Conservation (phyloP, 106 monocot species). For the Alisma plantagoaquatica region DNA sequence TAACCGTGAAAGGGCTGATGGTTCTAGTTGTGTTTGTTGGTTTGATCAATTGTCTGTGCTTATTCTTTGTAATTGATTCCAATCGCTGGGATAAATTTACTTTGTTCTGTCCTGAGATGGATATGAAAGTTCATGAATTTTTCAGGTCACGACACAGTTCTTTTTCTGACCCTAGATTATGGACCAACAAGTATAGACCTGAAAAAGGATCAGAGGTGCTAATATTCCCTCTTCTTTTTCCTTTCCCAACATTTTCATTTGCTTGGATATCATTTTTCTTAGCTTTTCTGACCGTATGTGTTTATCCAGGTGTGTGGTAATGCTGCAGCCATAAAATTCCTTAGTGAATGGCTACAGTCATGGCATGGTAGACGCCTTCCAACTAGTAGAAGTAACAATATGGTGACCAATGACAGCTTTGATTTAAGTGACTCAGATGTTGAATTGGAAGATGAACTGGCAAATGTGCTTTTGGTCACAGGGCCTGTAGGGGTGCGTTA, state of each 20-base stretch:
- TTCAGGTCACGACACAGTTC: too few species aligned
- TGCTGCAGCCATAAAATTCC: slow-evolving; percentile 36
- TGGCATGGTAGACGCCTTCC: slow-evolving; percentile 52
- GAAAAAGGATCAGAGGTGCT: slow-evolving; percentile 65
- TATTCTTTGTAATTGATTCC: too few species aligned
- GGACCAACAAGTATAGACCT: slow-evolving; percentile 84
- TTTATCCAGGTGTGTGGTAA: slow-evolving; percentile 82
- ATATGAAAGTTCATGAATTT: too few species aligned
- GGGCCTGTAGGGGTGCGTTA: slow-evolving; percentile 88
- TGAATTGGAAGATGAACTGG: slow-evolving; percentile 31
- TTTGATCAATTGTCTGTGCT: too few species aligned
- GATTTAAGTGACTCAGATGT: slow-evolving; percentile 48
- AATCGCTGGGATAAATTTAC: too few species aligned
- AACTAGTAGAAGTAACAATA: slow-evolving; percentile 8
- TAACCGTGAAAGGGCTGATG: too few species aligned
- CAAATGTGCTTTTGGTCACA: slow-evolving; percentile 75
- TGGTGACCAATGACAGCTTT: slow-evolving; percentile 13
- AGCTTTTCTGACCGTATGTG: too few species aligned
- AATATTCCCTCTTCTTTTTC: background rate
- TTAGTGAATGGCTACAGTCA: slow-evolving; percentile 69
- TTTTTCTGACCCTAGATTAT: slow-evolving; percentile 40
- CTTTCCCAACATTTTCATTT: too few species aligned
- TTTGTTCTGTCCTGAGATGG: too few species aligned
- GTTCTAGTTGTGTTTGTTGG: too few species aligned
- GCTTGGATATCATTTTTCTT: too few species aligned